phyloP scores from a whole-genome alignment of 148 eudicot species.

The Amaranthus hypochondriacus region DNA sequence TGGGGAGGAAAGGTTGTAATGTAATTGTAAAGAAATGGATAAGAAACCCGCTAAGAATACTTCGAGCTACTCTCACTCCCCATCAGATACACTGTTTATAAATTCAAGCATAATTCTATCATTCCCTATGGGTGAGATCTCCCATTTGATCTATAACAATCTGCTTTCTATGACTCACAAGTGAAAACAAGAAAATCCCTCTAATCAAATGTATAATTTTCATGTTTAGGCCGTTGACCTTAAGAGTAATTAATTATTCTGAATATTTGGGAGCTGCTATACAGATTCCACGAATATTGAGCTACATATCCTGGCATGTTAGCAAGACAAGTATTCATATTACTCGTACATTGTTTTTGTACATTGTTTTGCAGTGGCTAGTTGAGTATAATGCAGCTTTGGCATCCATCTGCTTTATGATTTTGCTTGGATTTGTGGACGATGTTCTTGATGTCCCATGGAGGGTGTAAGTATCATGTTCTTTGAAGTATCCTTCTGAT shows the following conservation, averaged over 20 bases:
- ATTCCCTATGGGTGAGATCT: background rate
- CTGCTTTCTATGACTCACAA: background rate
- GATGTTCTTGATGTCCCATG: slow-evolving; percentile 97
- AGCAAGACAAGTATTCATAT: slow-evolving; percentile 1
- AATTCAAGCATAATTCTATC: too few species aligned
- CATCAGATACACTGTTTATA: too few species aligned
- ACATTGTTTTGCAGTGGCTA: slow-evolving; percentile 53
- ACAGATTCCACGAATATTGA: background rate
- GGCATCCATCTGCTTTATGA: slow-evolving; percentile 95
- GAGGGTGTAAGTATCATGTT: slow-evolving; percentile 82
- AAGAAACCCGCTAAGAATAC: too few species aligned
- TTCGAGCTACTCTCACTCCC: too few species aligned
- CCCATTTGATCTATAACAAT: background rate
- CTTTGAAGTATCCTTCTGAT: background rate
- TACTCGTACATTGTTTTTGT: slow-evolving; percentile 21
- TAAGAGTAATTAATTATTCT: background rate
- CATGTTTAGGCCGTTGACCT: background rate
- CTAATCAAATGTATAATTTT: background rate
- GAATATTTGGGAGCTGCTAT: background rate
- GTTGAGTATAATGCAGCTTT: slow-evolving; percentile 97
- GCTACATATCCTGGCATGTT: background rate
- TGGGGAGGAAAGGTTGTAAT: too few species aligned
- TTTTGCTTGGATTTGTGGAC: slow-evolving; percentile 90
- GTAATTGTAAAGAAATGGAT: background rate
- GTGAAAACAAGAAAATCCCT: background rate